These are phyloP conservation scores for Globisporangium polare DNA, from an alignment of 352 stramenopile genomes.

Conservation along the genomic window DNA sequence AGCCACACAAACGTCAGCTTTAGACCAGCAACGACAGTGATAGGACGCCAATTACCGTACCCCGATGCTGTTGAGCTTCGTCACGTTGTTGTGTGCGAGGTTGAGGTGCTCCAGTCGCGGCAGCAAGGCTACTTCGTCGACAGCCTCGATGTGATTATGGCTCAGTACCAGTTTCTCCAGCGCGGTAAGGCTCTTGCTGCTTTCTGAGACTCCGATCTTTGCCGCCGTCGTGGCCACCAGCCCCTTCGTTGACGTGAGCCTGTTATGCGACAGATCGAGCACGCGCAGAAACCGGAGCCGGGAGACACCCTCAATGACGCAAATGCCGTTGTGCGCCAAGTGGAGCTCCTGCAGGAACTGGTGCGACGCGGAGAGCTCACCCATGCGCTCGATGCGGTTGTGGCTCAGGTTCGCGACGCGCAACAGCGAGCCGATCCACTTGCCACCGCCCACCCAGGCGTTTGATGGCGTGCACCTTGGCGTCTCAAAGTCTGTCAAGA, in stretches of 20 bases:
- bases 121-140: constrained; percentile 42
- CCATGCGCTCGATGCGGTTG: constrained; percentile 55
- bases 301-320: constrained; percentile 42
- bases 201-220: not conserved
- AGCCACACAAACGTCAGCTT: not conserved
- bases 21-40: not conserved
- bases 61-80: constrained; percentile 32
- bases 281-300: constrained; percentile 59
- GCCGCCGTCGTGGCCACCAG: constrained; percentile 16
- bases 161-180: constrained; percentile 48
- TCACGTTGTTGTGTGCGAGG: constrained; percentile 52
- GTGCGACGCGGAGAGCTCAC: constrained; percentile 40
- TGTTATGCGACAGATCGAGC: constrained; percentile 69
- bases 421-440: constrained; percentile 65
- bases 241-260: constrained; percentile 34
- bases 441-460: constrained; percentile 50
- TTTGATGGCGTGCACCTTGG: constrained; percentile 46
- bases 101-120: constrained; percentile 52
- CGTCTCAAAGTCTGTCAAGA: constrained; percentile 47
- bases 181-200: constrained; percentile 26
- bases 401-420: constrained; percentile 43
- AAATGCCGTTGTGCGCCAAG: constrained; percentile 55
- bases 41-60: constrained; percentile 20
- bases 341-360: constrained; percentile 65
- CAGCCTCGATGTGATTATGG: constrained; percentile 48